Evolutionary conservation across 345 rosid genomes (phyloP).

Genomic region (rapeseed (Brassica napus)): DNA sequence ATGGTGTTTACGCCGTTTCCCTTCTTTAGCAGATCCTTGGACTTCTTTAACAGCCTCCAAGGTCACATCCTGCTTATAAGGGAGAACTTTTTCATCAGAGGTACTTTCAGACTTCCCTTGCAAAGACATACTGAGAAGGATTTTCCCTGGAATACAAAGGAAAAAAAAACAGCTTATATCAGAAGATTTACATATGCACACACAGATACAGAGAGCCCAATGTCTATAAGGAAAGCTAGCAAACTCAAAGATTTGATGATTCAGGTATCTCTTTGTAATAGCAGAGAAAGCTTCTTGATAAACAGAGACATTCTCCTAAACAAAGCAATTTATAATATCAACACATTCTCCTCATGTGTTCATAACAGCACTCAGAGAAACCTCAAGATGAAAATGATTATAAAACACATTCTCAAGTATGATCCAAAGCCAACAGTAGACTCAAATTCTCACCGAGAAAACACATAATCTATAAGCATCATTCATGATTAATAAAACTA

Average conservation of each 20-base stretch:
- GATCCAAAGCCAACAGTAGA: background rate
- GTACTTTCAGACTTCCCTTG: conserved; percentile 45
- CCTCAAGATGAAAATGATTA: background rate
- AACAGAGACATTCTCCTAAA: background rate
- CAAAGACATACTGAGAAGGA: conserved; percentile 65
- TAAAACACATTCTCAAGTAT: background rate
- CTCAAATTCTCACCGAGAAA: background rate
- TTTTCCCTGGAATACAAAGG: conserved; percentile 58
- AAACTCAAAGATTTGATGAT: conserved; percentile 6
- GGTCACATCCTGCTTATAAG: conserved; percentile 41
- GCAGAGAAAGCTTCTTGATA: background rate
- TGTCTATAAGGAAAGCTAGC: background rate
- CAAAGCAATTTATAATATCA: background rate
- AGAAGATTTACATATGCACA: background rate
- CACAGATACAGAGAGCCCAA: conserved; percentile 5
- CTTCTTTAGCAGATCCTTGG: conserved; percentile 35
- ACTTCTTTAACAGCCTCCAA: conserved; percentile 42
- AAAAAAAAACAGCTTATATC: background rate
- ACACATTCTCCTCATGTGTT: conserved; percentile 10
- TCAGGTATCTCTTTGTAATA: background rate
- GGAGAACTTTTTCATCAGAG: conserved; percentile 31
- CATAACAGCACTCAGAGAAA: background rate
- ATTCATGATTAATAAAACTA: background rate
- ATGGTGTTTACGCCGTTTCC: conserved; percentile 46
- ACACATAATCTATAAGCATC: background rate